Base-by-base conservation (phyloP, 1,284 basidiomycete species). In the Ceratobasidium sp. region DNA sequence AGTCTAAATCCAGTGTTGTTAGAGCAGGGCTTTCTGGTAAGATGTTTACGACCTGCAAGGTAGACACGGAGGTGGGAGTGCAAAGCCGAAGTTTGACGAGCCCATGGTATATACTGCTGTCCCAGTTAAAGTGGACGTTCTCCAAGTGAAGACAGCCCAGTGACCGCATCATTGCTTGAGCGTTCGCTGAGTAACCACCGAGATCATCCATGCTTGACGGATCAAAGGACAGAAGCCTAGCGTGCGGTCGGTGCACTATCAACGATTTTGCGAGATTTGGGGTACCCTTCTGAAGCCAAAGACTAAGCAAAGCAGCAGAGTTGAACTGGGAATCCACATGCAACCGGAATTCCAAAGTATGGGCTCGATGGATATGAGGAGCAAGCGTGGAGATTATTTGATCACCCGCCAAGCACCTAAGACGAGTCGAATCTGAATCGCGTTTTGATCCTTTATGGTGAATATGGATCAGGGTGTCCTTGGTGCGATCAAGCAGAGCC, bases 31-130 rank as follows among this genome's bases (percentile, higher is more conserved):
- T 64, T 10, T 12, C n/a, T 4, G 40, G 3, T n/a, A 64, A 42
- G n/a, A 64, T 64, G n/a, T 40, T 44, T 17, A 33, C 62, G n/a
- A 64, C 2, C 38, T 40, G n/a, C 40, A 17, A 44, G 33, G 23
- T 28, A 10, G 62, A 6, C 5, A 23, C n/a, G 6, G n/a, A 23
- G 26, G 1, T 26, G 26, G 20, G 6, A 23, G 7, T 6, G 26
- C 54, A 23, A 13, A 56, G 54, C 40, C 46, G 62, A 17, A 64
- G 62, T 9, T 64, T 42, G n/a, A 44, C 38, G 17, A 64, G 62
- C n/a, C 42, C n/a, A 10, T 42, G 62, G 17, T 64, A 64, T 40
- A n/a, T 42, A 10, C 20, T 23, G 62, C 40, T 64, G 20, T 20
- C 40, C 62, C 62, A 64, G 4, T 20, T 10, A n/a, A 64, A 61